These are phyloP conservation scores for Lichenothelia convexa DNA, from an alignment of 495 filamentous ascomycete species.

Conservation along the genomic window DNA sequence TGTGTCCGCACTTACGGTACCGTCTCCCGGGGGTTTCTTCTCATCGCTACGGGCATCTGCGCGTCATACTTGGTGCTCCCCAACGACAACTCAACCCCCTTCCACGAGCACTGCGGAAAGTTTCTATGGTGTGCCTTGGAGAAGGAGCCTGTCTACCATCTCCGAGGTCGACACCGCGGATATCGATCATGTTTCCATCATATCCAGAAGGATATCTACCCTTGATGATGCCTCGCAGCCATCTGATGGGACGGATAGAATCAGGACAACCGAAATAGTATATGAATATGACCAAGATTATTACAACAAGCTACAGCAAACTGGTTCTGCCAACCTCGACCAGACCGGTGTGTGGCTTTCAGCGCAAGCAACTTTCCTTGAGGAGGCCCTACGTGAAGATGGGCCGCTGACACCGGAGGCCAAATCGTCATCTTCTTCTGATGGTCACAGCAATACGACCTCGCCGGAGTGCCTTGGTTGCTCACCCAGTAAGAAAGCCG, in stretches of 20 bases:
- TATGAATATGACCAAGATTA: slow-evolving; percentile 56
- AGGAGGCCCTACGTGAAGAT: no score
- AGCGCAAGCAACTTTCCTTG: slow-evolving; percentile 44
- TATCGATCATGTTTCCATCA: no score
- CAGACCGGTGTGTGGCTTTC: slow-evolving; percentile 67
- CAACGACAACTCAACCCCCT: slow-evolving; percentile 25
- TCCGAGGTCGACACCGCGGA: slow-evolving; percentile 6
- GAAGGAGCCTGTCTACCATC: slow-evolving; percentile 21
- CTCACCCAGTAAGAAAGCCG: slow-evolving; percentile 39
- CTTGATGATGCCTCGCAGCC: no score
- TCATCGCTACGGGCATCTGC: slow-evolving; percentile 53
- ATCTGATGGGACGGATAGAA: slow-evolving; percentile 20
- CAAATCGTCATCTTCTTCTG: background rate
- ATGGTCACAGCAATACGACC: background rate
- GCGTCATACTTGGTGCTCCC: slow-evolving; percentile 51
- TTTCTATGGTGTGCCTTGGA: slow-evolving; percentile 73
- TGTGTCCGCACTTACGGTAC: slow-evolving; percentile 48
- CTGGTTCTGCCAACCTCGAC: slow-evolving; percentile 48
- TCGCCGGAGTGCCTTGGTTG: background rate
- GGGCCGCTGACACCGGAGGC: no score
- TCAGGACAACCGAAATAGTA: slow-evolving; percentile 23
- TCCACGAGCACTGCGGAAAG: slow-evolving; percentile 65
- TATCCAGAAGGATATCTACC: no score
- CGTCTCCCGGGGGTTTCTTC: slow-evolving; percentile 83
- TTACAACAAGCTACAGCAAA: slow-evolving; percentile 42